These are phyloP conservation scores for Aspergillus viridinutans DNA, from an alignment of 2,329 filamentous ascomycete species.

Conservation along the genomic window DNA sequence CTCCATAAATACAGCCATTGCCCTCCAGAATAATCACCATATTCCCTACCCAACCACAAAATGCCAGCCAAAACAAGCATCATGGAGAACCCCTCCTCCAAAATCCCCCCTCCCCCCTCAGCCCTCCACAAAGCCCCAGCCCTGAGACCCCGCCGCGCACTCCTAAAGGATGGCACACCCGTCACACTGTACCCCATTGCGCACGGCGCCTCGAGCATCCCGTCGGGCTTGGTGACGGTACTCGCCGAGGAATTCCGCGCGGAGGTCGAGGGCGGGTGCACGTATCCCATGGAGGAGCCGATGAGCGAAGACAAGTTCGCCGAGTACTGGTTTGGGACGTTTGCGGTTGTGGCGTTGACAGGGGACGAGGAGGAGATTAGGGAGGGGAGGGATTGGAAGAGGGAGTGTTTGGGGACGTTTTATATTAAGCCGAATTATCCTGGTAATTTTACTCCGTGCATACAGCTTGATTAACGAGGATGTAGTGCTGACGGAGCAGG, in stretches of 20 bases:
- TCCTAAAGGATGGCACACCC: constrained; percentile 19
- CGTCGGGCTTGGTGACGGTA: constrained; percentile 21
- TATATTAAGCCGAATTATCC: constrained; percentile 42
- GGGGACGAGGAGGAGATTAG: constrained; percentile 9
- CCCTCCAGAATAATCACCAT: neutral
- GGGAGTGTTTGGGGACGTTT: constrained; percentile 36
- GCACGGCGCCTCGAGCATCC: constrained; percentile 19
- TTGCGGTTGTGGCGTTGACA: constrained; percentile 31
- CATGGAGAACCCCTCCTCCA: constrained; percentile 32
- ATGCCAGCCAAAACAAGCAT: constrained; percentile 31
- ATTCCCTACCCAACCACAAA: constrained; percentile 9
- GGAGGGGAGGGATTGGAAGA: constrained; percentile 32
- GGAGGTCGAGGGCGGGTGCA: constrained; percentile 33
- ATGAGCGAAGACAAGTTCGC: constrained; percentile 28
- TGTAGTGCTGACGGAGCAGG: constrained; percentile 17
- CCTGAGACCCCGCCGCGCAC: constrained; percentile 20
- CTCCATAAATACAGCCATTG: neutral
- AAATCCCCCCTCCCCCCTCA: constrained; percentile 22
- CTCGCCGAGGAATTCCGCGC: constrained; percentile 31
- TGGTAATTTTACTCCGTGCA: constrained; percentile 19
- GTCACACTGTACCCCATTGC: constrained; percentile 30
- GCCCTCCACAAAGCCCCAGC: constrained; percentile 15
- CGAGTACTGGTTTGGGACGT: constrained; percentile 38
- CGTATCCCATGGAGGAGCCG: constrained; percentile 37
- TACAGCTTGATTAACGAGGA: neutral